phyloP scores from a whole-genome alignment of 768 basidiomycete genomes.

The Podaxis rugospora region DNA sequence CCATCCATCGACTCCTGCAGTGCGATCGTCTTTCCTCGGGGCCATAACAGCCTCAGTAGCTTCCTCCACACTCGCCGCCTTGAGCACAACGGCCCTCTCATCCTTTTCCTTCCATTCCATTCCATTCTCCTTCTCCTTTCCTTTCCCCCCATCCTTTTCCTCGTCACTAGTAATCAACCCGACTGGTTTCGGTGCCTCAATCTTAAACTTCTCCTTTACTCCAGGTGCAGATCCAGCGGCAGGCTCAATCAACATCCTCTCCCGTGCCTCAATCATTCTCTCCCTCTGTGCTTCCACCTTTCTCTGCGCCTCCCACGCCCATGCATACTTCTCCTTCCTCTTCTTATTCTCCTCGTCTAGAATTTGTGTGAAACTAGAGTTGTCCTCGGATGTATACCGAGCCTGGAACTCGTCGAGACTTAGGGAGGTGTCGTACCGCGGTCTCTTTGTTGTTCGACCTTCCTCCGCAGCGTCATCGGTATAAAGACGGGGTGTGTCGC shows the following conservation, averaged over 20 bases:
- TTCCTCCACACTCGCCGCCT: conserved; percentile 21
- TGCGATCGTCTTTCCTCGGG: conserved; percentile 65
- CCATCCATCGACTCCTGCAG: conserved; percentile 77
- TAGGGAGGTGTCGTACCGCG: conserved; percentile 55
- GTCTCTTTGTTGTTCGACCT: conserved; percentile 46
- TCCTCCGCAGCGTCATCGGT: conserved; percentile 27
- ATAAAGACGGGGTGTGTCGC: conserved; percentile 56
- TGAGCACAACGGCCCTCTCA: conserved; percentile 20
- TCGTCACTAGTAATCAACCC: conserved; percentile 46
- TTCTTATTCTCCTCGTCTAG: conserved; percentile 84
- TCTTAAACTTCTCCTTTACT: conserved; percentile 61
- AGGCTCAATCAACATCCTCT: conserved; percentile 69
- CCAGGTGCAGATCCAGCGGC: conserved; percentile 44
- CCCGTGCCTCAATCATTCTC: conserved; percentile 64
- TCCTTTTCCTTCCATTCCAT: conserved; percentile 15
- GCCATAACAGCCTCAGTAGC: conserved; percentile 64
- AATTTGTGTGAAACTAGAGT: conserved; percentile 93
- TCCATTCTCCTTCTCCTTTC: conserved; percentile 20
- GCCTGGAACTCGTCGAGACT: conserved; percentile 87
- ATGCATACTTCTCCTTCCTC: conserved; percentile 76
- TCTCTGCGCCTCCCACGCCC: conserved; percentile 94
- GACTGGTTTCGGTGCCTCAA: conserved; percentile 52
- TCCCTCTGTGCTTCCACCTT: conserved; percentile 65
- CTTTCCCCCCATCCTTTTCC: conserved; percentile 21
- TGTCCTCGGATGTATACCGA: conserved; percentile 93